Conservation (phyloP, 805 yeast species). For the Metschnikowia cerradonensis region DNA sequence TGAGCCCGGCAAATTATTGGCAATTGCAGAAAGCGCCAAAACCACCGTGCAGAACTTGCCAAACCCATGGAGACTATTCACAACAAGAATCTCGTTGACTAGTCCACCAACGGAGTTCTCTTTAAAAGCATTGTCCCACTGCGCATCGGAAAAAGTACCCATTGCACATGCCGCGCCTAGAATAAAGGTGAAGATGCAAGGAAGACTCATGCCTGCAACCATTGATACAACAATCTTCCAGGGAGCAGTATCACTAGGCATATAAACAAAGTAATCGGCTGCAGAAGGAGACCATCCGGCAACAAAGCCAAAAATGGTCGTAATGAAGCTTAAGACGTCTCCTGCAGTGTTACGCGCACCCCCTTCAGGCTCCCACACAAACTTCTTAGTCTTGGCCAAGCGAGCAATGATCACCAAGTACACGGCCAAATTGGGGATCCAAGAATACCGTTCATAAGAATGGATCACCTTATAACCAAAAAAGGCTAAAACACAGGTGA, state of each 20-base stretch:
- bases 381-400: conserved; percentile 22
- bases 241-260: conserved; percentile 24
- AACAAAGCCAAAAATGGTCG: conserved; percentile 29
- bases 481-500: conserved; percentile 26
- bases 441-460: conserved; percentile 28
- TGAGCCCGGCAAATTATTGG: conserved; percentile 33
- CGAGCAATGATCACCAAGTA: conserved; percentile 29
- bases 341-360: conserved; percentile 20
- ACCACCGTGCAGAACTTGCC: conserved; percentile 30
- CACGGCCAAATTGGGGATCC: conserved; percentile 30
- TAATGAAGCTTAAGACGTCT: conserved; percentile 26
- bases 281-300: conserved; percentile 34
- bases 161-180: conserved; percentile 32
- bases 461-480: conserved; percentile 33
- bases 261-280: conserved; percentile 33
- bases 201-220: conserved; percentile 26
- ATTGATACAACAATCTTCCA: conserved; percentile 27
- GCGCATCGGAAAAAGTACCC: conserved; percentile 22
- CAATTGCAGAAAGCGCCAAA: conserved; percentile 28
- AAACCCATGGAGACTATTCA: conserved; percentile 27
- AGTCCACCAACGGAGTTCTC: conserved; percentile 32
- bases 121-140: conserved; percentile 28
- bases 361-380: conserved; percentile 18
- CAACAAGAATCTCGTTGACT: conserved; percentile 26
- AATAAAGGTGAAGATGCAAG: conserved; percentile 26